A percentile compares a stretch with the other conserved stretches of the same genome.
These are phyloP conservation scores for Salinomyces thailandicus DNA, from an alignment of 2,329 filamentous ascomycete genomes.

Conservation along the genomic window DNA sequence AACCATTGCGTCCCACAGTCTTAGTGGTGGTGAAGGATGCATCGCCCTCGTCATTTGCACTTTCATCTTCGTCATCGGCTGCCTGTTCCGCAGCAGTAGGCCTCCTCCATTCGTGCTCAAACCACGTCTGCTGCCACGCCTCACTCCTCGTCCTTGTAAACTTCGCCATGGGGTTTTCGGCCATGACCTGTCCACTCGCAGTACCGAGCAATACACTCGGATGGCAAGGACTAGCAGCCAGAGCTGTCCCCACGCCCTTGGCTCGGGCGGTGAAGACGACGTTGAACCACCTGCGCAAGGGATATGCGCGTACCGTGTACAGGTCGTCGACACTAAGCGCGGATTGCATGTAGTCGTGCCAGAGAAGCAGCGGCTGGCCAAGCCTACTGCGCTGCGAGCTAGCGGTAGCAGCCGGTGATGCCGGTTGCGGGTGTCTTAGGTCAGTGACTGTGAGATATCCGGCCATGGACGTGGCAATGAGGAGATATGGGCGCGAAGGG, in stretches of 20 bases:
- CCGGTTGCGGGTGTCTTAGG: constrained; percentile 34
- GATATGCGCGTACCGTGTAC: constrained; percentile 39
- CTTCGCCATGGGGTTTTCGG: constrained; percentile 43
- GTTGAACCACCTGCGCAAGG: constrained; percentile 44
- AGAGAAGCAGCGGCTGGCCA: constrained; percentile 39
- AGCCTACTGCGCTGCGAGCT: constrained; percentile 41
- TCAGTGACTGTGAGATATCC: constrained; percentile 47
- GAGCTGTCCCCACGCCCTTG: constrained; percentile 28
- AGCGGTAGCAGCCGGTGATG: constrained; percentile 35
- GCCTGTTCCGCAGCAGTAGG: constrained; percentile 1
- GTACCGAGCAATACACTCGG: constrained; percentile 44
- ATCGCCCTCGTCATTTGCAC: no score
- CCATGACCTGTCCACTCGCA: constrained; percentile 41
- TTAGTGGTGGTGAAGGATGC: background rate
- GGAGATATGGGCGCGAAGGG: constrained; percentile 42
- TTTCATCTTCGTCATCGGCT: constrained; percentile 7
- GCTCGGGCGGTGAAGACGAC: constrained; percentile 30
- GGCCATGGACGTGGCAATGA: constrained; percentile 44
- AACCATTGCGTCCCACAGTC: constrained; percentile 8
- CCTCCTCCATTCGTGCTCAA: constrained; percentile 46
- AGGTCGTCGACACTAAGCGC: constrained; percentile 47
- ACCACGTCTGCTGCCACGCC: constrained; percentile 46
- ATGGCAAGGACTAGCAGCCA: constrained; percentile 44
- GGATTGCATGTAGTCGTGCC: constrained; percentile 46
- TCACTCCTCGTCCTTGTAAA: constrained; percentile 39